These are phyloP conservation scores for Sanghuangporus sanghuang DNA, from an alignment of 1,284 basidiomycete genomes.

Conservation along the genomic window DNA sequence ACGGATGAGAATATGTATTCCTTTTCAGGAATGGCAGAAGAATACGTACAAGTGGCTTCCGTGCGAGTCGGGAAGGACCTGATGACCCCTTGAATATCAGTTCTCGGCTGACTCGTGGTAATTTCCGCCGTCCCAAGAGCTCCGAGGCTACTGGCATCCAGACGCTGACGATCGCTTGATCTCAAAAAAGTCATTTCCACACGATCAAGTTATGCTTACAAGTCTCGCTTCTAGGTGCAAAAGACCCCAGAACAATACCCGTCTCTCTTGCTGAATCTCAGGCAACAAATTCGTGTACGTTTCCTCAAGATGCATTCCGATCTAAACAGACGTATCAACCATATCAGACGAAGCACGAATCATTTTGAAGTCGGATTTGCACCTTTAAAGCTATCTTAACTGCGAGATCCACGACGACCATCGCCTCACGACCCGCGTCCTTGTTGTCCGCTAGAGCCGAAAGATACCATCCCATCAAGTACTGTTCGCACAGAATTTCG, in stretches of 20 bases:
- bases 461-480: slow-evolving; percentile 9
- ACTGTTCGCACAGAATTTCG: neutral
- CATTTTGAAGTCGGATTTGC: neutral
- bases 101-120: neutral
- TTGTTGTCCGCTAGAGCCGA: slow-evolving; percentile 4
- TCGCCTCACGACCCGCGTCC: slow-evolving; percentile 5
- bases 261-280: neutral
- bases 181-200: neutral
- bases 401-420: neutral
- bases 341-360: neutral
- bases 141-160: neutral
- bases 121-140: neutral
- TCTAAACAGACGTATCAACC: neutral
- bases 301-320: slow-evolving; percentile 6
- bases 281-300: neutral
- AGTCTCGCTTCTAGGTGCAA: slow-evolving; percentile 6
- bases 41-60: neutral
- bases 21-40: neutral
- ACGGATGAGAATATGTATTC: neutral
- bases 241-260: slow-evolving; percentile 8
- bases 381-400: slow-evolving; percentile 5
- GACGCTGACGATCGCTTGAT: neutral
- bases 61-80: neutral
- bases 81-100: neutral
- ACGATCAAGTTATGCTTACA: neutral